Percentiles rank a stretch among this genome's conserved stretches.
Evolutionary conservation across 192 early-diverging fungal genomes (phyloP).

Genomic region (Linderina pennispora): DNA sequence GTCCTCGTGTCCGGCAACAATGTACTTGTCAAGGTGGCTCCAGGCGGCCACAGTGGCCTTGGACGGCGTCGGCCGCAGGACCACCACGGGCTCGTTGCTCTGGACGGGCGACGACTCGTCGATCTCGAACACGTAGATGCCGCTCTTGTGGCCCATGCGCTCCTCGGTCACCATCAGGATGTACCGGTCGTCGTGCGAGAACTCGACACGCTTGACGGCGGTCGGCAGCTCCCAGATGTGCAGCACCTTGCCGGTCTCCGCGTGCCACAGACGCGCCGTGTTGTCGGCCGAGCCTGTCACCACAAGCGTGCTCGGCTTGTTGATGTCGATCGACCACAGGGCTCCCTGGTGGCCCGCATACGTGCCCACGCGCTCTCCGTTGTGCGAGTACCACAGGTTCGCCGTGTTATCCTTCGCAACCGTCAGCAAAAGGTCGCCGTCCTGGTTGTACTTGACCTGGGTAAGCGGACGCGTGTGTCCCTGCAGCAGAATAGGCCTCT

Average conservation of each 20-base stretch:
- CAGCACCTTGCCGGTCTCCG: conserved; percentile 84
- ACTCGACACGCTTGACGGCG: conserved; percentile 87
- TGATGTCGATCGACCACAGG: conserved; percentile 93
- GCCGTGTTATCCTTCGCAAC: conserved; percentile 91
- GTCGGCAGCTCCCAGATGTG: conserved; percentile 87
- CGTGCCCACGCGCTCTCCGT: conserved; percentile 94
- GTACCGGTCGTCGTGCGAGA: conserved; percentile 82
- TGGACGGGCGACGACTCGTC: conserved; percentile 55
- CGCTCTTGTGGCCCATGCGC: conserved; percentile 86
- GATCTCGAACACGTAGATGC: conserved; percentile 79
- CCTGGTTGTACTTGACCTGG: conserved; percentile 96
- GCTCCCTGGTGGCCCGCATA: conserved; percentile 90
- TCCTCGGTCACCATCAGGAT: conserved; percentile 93
- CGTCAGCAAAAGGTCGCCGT: conserved; percentile 96
- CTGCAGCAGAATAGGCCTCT: conserved; percentile 86
- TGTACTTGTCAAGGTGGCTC: conserved; percentile 88
- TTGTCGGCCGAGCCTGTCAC: conserved; percentile 91
- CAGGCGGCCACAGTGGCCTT: conserved; percentile 92
- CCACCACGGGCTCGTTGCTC: conserved; percentile 69
- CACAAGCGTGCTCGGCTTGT: conserved; percentile 71
- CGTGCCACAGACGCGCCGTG: conserved; percentile 86
- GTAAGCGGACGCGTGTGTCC: conserved; percentile 97
- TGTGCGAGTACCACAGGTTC: conserved; percentile 95
- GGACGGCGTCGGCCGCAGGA: conserved; percentile 65
- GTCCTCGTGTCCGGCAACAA: conserved; percentile 92